Base-by-base conservation (phyloP, 2,329 filamentous ascomycete genomes). In the Penicillium sp. region DNA sequence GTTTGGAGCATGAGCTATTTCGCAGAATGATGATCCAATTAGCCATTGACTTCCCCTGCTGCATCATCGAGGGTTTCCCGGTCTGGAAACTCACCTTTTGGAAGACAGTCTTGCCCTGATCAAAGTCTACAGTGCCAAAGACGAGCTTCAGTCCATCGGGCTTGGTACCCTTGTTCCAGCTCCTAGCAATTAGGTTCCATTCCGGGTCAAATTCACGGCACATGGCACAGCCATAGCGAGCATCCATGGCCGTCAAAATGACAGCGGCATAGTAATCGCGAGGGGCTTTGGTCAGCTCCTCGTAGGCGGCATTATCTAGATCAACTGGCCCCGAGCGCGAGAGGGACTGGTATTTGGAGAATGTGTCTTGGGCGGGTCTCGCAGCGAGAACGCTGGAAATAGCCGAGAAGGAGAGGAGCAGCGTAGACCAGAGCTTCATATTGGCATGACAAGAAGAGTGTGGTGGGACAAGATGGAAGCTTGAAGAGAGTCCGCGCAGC, bases 161-260 rank as follows among this genome's bases (percentile, higher is more conserved):
- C 80, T 89, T 91, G 76, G 96, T 90, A 7, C 91, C 92, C 75
- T 90, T 92, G 62, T 83, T 83, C 95, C 95, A 99, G 78, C 90
- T 95, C 76, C 87, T 90, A 55, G 86, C 86, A 55, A 99, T 79
- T 55, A 98, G 77, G 56, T 96, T 90, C 90, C 92, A 99, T 78
- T 99, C 95, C 1, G 93, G 89, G 75, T 96, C 90, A 76, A 99
- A 96, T 54, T 96, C 91, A 54, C 87, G 85, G 77, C 95, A 99
- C 50, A 98, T 82, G 65, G 87, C 82, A 75, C 95, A 99, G 60
- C 90, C 91, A 73, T 91, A 97, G 59, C 91, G 86, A 35, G 87
- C 72, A 66, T 96, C 93, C 70, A 93, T 79, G 39, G 95, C 95
- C 1, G 95, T 99, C 65, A 99, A 81, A 14, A 99, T 85, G 3